Evolutionary conservation across 805 yeast genomes (phyloP), one percentile per base, ranked within the genome.

Genomic region (Kodamaea hsintzibuensis): DNA sequence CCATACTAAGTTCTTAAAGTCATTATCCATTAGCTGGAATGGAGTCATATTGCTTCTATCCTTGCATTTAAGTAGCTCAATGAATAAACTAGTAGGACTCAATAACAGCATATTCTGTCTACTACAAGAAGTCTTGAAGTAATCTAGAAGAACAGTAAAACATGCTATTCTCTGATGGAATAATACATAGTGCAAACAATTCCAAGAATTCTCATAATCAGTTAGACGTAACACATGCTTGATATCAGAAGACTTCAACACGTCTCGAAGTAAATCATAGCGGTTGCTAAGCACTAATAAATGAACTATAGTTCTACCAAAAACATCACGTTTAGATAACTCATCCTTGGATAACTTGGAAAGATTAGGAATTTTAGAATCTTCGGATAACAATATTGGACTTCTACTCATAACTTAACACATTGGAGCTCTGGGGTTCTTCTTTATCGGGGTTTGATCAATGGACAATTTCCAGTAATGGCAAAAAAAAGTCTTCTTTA

Each of bases 201-300:
- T 88, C 87, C 96, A 91, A 1, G 90, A 88, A 63, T 82, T 89
- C 67, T 91, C 97, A 50, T 73, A 73, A 66, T 92, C 97, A 1
- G 74, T 69, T 0, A 70, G 60, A 1, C 78, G 59, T 51, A 76
- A 40, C 1, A 72, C 55, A n/a, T 52, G 47, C 49, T 84, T 82
- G 18, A 81, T 62, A 14, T 78, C 76, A 7, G 79, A 76, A 57
- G 80, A 78, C 50, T 73, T 75, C 40, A 87, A 66, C 7, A 88
- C 58, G 18, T 72, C 71, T 7, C 68, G 62, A 14, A 88, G 69
- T 22, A 75, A 63, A 52, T 80, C 83, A 47, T 69, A 64, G 47
- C 82, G 72, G 56, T 85, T 83, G 45, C 77, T 58, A 35, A 82
- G 65, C 40, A 85, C 76, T 14, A 85, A 64, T 1, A 82, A 51